Conservation (phyloP, 2,329 filamentous ascomycete genomes). For the Escovopsis sp. region DNA sequence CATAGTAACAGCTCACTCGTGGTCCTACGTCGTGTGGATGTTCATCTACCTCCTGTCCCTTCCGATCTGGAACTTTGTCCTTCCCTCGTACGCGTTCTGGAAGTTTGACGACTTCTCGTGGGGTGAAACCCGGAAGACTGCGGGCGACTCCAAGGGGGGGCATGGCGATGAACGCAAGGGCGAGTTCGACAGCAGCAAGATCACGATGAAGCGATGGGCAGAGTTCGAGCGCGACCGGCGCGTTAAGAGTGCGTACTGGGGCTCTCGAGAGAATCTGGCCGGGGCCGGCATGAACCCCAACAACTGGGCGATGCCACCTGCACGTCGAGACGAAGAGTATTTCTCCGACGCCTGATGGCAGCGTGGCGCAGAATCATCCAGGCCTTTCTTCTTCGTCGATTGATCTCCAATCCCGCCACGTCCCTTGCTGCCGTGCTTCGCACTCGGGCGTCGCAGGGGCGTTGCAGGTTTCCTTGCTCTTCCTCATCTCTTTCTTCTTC, state of each 20-base stretch:
- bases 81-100: conserved; percentile 93
- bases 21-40: conserved; percentile 94
- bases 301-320: conserved; percentile 28
- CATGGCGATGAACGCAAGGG: conserved; percentile 77
- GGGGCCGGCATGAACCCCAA: conserved; percentile 17
- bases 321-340: conserved; percentile 39
- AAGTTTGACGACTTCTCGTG: conserved; percentile 99
- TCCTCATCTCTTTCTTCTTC: conserved; percentile 1
- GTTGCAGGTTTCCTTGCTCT: not conserved
- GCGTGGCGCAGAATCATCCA: too few relatives aligned
- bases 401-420: too few relatives aligned
- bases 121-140: conserved; percentile 95
- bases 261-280: conserved; percentile 33
- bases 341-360: conserved; percentile 33
- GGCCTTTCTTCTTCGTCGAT: too few relatives aligned
- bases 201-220: conserved; percentile 97
- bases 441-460: too few relatives aligned
- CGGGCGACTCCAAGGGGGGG: conserved; percentile 78
- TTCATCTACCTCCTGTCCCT: conserved; percentile 84
- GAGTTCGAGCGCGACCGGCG: conserved; percentile 71
- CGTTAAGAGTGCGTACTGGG: conserved; percentile 34
- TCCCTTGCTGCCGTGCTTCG: too few relatives aligned
- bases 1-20: conserved; percentile 80
- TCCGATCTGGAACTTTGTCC: conserved; percentile 93
- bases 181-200: conserved; percentile 96